Conservation (phyloP, 345 rosid genomes). For the Eucalyptus regnans region DNA sequence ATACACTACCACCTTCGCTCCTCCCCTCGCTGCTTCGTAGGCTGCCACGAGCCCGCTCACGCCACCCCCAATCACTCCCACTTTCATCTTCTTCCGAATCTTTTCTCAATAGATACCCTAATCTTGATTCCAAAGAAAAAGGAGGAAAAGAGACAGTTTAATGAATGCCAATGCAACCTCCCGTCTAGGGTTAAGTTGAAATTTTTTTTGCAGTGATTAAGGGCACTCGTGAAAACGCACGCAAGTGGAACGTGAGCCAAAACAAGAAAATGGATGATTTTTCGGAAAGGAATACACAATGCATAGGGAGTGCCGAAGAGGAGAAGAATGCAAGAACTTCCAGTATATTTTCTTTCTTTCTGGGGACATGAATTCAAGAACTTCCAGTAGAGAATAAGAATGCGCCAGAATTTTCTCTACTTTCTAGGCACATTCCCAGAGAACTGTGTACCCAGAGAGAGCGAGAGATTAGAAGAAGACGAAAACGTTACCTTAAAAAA, state of each 20-base stretch:
- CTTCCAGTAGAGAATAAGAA: background rate
- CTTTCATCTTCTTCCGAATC: background rate
- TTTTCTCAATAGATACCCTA: background rate
- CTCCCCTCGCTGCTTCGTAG: conserved; percentile 8
- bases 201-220: background rate
- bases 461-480: too few species aligned
- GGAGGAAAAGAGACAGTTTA: background rate
- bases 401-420: too few species aligned
- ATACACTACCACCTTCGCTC: conserved; percentile 22
- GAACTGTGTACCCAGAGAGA: too few species aligned
- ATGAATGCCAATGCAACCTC: background rate
- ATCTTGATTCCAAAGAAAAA: background rate
- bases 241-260: too few species aligned
- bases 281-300: background rate
- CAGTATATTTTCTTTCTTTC: background rate
- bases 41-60: conserved; percentile 31
- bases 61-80: conserved; percentile 31
- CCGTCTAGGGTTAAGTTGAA: background rate
- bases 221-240: background rate
- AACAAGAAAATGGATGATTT: background rate
- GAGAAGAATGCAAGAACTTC: background rate
- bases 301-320: background rate
- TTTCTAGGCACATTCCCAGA: too few species aligned
- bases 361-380: background rate
- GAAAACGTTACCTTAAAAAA: too few species aligned